Percentiles rank a stretch among this genome's conserved stretches.
These are phyloP conservation scores for Paraconiothyrium sp. DNA, from an alignment of 2,329 filamentous ascomycete species.

Conservation along the genomic window DNA sequence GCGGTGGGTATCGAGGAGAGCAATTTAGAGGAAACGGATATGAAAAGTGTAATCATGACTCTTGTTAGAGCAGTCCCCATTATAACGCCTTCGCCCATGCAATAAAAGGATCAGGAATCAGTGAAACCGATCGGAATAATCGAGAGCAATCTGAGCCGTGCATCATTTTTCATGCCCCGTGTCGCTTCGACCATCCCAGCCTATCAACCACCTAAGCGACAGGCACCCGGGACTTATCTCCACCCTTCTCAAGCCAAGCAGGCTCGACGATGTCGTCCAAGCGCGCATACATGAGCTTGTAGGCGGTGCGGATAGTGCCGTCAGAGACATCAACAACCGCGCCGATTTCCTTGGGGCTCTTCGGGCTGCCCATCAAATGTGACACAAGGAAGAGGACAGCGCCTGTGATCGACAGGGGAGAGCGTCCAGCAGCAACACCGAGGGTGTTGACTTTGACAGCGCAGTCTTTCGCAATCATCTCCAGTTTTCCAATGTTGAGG, in stretches of 20 bases:
- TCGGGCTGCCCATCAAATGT: constrained; percentile 81
- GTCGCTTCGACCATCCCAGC: neutral
- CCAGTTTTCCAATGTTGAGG: constrained; percentile 78
- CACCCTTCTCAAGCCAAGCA: constrained; percentile 78
- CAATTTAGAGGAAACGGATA: constrained; percentile 5
- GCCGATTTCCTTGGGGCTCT: constrained; percentile 87
- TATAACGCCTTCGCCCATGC: constrained; percentile 18
- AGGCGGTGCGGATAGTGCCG: constrained; percentile 94
- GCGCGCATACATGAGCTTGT: constrained; percentile 83
- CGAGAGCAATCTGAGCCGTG: neutral
- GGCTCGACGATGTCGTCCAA: constrained; percentile 78
- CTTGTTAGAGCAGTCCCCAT: neutral
- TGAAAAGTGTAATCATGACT: constrained; percentile 4
- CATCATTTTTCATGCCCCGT: neutral
- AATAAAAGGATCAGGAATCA: neutral
- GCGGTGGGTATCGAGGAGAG: constrained; percentile 13
- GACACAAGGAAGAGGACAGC: constrained; percentile 98
- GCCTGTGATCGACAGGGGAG: constrained; percentile 90
- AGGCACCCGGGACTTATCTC: constrained; percentile 76
- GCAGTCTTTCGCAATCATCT: constrained; percentile 80
- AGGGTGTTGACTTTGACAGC: constrained; percentile 80
- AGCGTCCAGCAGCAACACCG: constrained; percentile 87
- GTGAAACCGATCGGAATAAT: neutral
- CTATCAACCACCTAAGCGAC: constrained; percentile 51
- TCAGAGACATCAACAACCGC: constrained; percentile 89